These are phyloP conservation scores for Colletotrichum melonis DNA, from an alignment of 2,329 filamentous ascomycete species.

Conservation along the genomic window DNA sequence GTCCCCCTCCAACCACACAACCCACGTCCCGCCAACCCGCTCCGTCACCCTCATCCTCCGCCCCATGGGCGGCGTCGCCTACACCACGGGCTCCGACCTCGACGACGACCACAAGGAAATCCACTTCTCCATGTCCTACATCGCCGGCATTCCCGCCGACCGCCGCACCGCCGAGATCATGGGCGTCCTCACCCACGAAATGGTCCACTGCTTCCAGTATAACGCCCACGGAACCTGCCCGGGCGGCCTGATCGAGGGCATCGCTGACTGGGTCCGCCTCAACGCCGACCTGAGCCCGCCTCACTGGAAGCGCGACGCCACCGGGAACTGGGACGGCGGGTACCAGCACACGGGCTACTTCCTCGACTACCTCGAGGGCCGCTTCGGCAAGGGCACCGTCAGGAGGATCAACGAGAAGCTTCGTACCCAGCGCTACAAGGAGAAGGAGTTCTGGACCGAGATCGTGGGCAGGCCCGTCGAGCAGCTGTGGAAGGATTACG, in stretches of 20 bases:
- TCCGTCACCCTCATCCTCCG: constrained; percentile 87
- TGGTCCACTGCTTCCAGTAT: constrained; percentile 95
- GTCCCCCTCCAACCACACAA: constrained; percentile 52
- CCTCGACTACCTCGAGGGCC: constrained; percentile 82
- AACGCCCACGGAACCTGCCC: constrained; percentile 72
- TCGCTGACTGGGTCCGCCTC: constrained; percentile 93
- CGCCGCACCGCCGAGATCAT: constrained; percentile 72
- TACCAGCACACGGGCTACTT: constrained; percentile 96
- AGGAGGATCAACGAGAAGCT: constrained; percentile 76
- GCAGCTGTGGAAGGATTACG: constrained; percentile 82
- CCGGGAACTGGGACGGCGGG: constrained; percentile 82
- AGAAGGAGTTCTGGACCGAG: constrained; percentile 74
- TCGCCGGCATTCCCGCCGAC: constrained; percentile 59
- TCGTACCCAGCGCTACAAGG: constrained; percentile 70
- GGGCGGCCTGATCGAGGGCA: constrained; percentile 86
- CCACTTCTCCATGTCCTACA: constrained; percentile 84
- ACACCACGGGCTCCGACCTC: constrained; percentile 83
- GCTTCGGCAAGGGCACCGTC: constrained; percentile 70
- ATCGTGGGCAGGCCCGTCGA: constrained; percentile 75
- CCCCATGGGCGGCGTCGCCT: constrained; percentile 85
- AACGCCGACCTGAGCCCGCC: constrained; percentile 78
- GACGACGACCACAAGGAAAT: constrained; percentile 94
- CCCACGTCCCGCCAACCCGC: constrained; percentile 72
- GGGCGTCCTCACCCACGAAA: constrained; percentile 90
- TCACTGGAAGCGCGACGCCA: constrained; percentile 78